phyloP scores from a whole-genome alignment of 164 flowering plant genomes.

The Litsea cubeba region DNA sequence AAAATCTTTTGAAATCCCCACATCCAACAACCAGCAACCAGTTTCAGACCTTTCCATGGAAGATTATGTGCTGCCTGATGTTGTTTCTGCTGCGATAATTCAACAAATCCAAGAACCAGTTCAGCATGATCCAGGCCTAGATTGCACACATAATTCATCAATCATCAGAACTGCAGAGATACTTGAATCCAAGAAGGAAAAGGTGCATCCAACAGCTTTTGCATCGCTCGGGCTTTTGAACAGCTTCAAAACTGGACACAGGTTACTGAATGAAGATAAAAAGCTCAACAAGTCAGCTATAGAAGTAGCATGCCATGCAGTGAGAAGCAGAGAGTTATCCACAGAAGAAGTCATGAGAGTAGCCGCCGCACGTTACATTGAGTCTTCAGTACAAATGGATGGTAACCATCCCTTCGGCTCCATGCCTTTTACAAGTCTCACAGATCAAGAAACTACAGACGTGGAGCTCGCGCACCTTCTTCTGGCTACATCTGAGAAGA shows the following conservation, averaged over 20 bases:
- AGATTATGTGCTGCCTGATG: conserved; percentile 20
- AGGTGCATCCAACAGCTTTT: conserved; percentile 5
- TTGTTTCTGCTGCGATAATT: conserved; percentile 9
- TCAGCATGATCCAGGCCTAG: conserved; percentile 2
- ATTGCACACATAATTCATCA: neutral
- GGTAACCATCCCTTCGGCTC: conserved; percentile 26
- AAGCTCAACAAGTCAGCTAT: conserved; percentile 6
- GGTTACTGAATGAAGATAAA: conserved; percentile 18
- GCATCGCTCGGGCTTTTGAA: conserved; percentile 34
- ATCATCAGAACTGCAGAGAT: conserved; percentile 1
- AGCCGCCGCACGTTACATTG: conserved; percentile 42
- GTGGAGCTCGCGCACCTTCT: conserved; percentile 41
- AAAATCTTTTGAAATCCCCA: neutral
- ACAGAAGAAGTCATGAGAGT: conserved; percentile 38
- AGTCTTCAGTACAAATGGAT: conserved; percentile 9
- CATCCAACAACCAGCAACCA: conserved; percentile 10
- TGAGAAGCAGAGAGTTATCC: conserved; percentile 18
- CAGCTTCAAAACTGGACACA: conserved; percentile 15
- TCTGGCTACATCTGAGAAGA: conserved; percentile 46
- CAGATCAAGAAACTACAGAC: conserved; percentile 29
- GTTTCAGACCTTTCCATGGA: conserved; percentile 16
- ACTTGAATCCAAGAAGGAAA: conserved; percentile 17
- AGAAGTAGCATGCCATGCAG: neutral
- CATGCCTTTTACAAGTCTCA: conserved; percentile 22
- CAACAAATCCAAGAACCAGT: conserved; percentile 17